phyloP scores from a whole-genome alignment of 768 basidiomycete species.

The Terana coerulea region DNA sequence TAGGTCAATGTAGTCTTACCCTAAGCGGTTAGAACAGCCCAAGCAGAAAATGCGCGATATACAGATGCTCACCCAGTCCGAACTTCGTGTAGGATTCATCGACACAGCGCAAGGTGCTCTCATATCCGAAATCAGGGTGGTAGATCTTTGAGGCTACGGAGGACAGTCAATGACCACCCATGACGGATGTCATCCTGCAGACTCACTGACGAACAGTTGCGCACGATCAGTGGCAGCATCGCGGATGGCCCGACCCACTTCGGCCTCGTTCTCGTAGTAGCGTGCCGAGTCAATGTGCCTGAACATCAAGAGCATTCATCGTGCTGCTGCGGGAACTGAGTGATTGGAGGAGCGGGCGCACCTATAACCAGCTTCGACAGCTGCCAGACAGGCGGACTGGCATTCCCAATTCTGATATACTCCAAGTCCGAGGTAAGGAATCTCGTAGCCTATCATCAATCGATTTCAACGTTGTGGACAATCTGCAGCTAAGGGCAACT shows the following conservation, averaged over 20 bases:
- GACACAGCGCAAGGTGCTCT: slow-evolving; percentile 22
- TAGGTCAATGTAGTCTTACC: slow-evolving; percentile 61
- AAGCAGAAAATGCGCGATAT: background rate
- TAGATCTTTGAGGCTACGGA: slow-evolving; percentile 60
- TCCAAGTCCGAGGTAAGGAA: slow-evolving; percentile 67
- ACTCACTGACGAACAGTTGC: slow-evolving; percentile 68
- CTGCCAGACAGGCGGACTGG: slow-evolving; percentile 50
- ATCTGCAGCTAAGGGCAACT: no score
- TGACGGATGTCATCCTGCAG: background rate
- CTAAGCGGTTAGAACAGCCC: background rate
- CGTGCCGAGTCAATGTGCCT: slow-evolving; percentile 77
- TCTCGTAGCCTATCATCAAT: slow-evolving; percentile 51
- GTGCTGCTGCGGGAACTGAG: background rate
- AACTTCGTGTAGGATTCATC: slow-evolving; percentile 27
- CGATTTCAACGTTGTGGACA: no score
- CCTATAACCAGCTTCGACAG: slow-evolving; percentile 66
- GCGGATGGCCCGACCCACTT: slow-evolving; percentile 54
- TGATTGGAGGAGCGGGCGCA: slow-evolving; percentile 16
- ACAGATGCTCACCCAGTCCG: slow-evolving; percentile 26
- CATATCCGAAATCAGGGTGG: slow-evolving; percentile 40
- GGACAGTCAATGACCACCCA: background rate
- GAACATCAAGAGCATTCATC: background rate
- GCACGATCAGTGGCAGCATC: slow-evolving; percentile 50
- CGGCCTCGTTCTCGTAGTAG: slow-evolving; percentile 60
- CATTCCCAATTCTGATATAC: slow-evolving; percentile 66